Evolutionary conservation across 306 rosid species (phyloP), one percentile per base, ranked within the genome.

Genomic region (Cicer cuneatum): DNA sequence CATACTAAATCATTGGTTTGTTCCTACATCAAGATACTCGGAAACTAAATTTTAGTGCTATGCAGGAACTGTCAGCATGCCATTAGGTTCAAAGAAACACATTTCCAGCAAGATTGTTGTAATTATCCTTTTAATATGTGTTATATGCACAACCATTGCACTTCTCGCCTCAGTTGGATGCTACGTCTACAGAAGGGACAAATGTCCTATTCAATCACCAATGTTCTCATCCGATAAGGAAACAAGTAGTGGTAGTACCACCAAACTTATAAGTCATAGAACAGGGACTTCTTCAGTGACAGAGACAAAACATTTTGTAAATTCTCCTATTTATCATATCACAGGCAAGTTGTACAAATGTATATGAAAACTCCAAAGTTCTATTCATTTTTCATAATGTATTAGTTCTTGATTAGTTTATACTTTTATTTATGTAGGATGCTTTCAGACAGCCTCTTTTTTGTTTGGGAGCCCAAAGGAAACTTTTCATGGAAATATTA

Each of bases 231-330:
- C 89, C 3, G 90, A 89, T 61, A 89, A 85, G 83, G 93, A 86
- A 84, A 83, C 88, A 3, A 92, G 95, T 87, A 85, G 75, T 84
- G 89, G 89, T 77, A 94, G 98, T 80, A 86, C 84, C 7, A n/a
- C 93, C 83, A 85, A 90, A 83, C 81, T 94, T 78, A 86, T 90
- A 57, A 87, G 93, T 74, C 83, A 80, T 33, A 85, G 83, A 83
- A 52, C 78, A 69, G 62, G 58, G 53, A 84, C 78, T 71, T 83
- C 80, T 69, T 94, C 96, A n/a, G 63, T 71, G 52, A 51, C 83
- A 62, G 93, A 87, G 82, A 82, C 86, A 57, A 90, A 78, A 59
- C 53, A 76, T 73, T 45, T 58, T 62, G 68, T 78, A 54, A 77
- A 82, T 80, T 86, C 89, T 51, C 86, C 95, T 51, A 66, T 74